These are phyloP conservation scores for Rutstroemia sp. DNA, from an alignment of 2,329 filamentous ascomycete genomes.

Conservation along the genomic window DNA sequence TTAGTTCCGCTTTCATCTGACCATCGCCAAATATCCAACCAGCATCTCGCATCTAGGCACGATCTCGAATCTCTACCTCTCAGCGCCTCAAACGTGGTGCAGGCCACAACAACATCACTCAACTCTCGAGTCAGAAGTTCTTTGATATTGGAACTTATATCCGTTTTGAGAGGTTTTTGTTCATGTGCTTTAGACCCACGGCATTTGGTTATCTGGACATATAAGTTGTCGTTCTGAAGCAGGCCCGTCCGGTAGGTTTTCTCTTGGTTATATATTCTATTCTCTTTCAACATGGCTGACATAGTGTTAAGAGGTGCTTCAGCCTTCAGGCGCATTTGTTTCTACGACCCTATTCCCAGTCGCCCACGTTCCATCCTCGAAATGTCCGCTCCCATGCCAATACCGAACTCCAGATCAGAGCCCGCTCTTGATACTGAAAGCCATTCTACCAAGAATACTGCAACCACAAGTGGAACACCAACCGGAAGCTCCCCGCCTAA, in stretches of 20 bases:
- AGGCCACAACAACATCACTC: constrained; percentile 11
- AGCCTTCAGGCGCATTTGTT: constrained; percentile 35
- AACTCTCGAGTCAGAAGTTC: constrained; percentile 7
- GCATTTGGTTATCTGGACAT: background rate
- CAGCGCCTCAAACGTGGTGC: background rate
- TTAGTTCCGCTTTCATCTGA: background rate
- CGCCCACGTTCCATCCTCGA: constrained; percentile 33
- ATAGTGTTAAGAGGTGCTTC: constrained; percentile 35
- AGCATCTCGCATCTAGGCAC: constrained; percentile 3
- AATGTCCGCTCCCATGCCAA: constrained; percentile 38
- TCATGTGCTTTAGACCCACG: constrained; percentile 12
- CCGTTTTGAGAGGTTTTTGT: background rate
- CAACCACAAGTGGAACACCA: constrained; percentile 27
- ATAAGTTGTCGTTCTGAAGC: background rate
- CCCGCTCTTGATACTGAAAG: constrained; percentile 14
- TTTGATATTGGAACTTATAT: background rate
- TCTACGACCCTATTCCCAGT: constrained; percentile 33
- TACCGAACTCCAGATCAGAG: constrained; percentile 25
- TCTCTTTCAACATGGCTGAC: constrained; percentile 31
- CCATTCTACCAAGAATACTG: constrained; percentile 19
- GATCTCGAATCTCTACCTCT: constrained; percentile 3
- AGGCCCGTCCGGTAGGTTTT: background rate
- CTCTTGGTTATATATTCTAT: too few relatives aligned
- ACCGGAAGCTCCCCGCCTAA: constrained; percentile 42
- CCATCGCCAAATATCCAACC: constrained; percentile 7